A percentile compares a stretch with the other conserved stretches of the same genome.
These are phyloP conservation scores for Calocera viscosa DNA, from an alignment of 768 basidiomycete genomes.

Conservation along the genomic window DNA sequence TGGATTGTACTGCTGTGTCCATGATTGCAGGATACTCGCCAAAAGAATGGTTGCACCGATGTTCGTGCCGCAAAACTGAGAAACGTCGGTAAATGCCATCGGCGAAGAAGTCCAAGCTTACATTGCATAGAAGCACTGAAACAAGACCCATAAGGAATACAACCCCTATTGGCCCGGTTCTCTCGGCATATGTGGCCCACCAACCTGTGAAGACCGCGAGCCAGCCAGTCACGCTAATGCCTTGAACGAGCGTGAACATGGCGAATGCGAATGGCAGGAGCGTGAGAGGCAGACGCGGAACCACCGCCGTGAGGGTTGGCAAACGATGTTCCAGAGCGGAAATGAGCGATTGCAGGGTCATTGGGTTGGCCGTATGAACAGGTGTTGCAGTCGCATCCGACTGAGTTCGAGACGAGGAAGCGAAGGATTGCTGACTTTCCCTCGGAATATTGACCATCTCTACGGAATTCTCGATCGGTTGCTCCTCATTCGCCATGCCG, in stretches of 20 bases:
- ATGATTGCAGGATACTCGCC: conserved; percentile 56
- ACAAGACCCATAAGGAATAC: conserved; percentile 47
- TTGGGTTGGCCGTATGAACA: not conserved
- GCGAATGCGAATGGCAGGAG: conserved; percentile 86
- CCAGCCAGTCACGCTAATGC: conserved; percentile 72
- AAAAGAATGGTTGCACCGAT: conserved; percentile 85
- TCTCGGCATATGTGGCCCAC: conserved; percentile 38
- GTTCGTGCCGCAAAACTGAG: conserved; percentile 62
- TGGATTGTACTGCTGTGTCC: conserved; percentile 17
- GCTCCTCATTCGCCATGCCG: not conserved
- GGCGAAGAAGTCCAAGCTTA: conserved; percentile 18
- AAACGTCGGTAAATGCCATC: not conserved
- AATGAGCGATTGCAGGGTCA: not conserved
- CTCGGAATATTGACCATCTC: not conserved
- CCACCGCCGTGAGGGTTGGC: conserved; percentile 56
- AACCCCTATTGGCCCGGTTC: conserved; percentile 29
- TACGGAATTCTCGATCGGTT: not conserved
- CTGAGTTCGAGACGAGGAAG: not conserved
- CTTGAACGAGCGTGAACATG: conserved; percentile 89
- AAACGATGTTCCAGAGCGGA: conserved; percentile 29
- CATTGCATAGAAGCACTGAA: conserved; percentile 63
- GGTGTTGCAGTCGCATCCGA: not conserved
- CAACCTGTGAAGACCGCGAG: conserved; percentile 67
- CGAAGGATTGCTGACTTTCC: not conserved
- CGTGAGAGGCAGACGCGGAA: conserved; percentile 61